Base-by-base conservation (phyloP, 192 early-diverging fungal species). In the Linderina pennispora region DNA sequence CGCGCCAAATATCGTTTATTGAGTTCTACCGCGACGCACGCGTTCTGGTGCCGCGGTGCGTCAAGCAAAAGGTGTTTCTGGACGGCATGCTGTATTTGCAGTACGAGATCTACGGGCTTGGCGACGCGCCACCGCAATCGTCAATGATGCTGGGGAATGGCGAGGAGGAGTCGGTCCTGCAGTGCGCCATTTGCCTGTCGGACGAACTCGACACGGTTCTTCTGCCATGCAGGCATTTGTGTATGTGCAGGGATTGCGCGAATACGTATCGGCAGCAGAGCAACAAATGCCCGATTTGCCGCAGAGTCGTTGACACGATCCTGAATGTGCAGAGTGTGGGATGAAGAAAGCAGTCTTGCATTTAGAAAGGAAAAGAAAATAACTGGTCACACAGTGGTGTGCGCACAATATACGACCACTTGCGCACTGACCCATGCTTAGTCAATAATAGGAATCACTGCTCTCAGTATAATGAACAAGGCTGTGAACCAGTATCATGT, bases 191-290 rank as follows among this genome's bases (percentile, higher is more conserved):
- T n/a, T 90, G 88, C 54, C 61, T 90, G 45, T 77, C 81, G 8
- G 84, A 85, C 26, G 72, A 79, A 19, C 81, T 78, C 43, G 80
- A 85, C 53, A 86, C 85, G 1, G 68, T 86, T 4, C 75, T 90
- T 11, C 50, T 90, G 31, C 88, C 88, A 8, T 90, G 88, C 41
- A 67, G 88, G n/a, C 88, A 90, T 41, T 59, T 90, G 56, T 90
- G 88, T 64, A 76, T 88, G 26, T 90, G 88, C 45, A 72, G 73
- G 33, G 76, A 74, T 20, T 87, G 88, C 61, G 87, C 82, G 16
- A 83, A 86, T 58, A 77, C 80, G 0, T 61, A 87, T 31, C 67
- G 76, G 8, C 62, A 62, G 36, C 70, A 74, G 46, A 65, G 62
- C 63, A 65, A 62, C 62, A 65, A 74, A 43, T 74, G 70, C 34